Evolutionary conservation across 2,329 filamentous ascomycete genomes (phyloP).

Genomic region (Xylogone sp.): DNA sequence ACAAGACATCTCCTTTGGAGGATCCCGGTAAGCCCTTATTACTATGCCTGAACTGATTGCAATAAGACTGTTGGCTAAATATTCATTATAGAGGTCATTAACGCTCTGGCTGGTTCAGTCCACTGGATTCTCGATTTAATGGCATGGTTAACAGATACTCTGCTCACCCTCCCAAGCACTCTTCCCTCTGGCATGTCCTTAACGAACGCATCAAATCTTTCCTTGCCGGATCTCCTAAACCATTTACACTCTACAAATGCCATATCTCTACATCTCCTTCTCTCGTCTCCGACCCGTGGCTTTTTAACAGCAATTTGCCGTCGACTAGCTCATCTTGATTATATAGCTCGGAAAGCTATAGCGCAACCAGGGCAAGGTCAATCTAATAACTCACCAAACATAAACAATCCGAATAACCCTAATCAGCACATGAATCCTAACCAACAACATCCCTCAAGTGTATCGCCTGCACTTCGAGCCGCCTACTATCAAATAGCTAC

Average conservation of each 20-base stretch:
- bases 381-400: conserved; percentile 2
- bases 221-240: conserved; percentile 41
- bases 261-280: conserved; percentile 58
- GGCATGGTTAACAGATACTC: conserved; percentile 55
- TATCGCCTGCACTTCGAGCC: conserved; percentile 20
- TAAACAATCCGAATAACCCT: conserved; percentile 7
- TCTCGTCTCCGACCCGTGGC: conserved; percentile 70
- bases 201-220: conserved; percentile 40
- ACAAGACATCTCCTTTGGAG: conserved; percentile 56
- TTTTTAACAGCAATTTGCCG: conserved; percentile 68
- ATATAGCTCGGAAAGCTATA: conserved; percentile 27
- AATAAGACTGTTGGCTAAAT: neutral
- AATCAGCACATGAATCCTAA: conserved; percentile 1
- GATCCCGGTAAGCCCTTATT: conserved; percentile 49
- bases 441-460: neutral
- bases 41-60: neutral
- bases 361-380: conserved; percentile 3
- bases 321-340: conserved; percentile 55
- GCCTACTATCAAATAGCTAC: conserved; percentile 28
- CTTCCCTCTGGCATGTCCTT: conserved; percentile 38
- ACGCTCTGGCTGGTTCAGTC: conserved; percentile 68
- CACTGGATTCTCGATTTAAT: conserved; percentile 75
- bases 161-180: conserved; percentile 54
- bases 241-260: conserved; percentile 54
- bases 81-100: conserved; percentile 60